phyloP scores from a whole-genome alignment of 495 filamentous ascomycete genomes.

The Hypoxylon subgilvum region DNA sequence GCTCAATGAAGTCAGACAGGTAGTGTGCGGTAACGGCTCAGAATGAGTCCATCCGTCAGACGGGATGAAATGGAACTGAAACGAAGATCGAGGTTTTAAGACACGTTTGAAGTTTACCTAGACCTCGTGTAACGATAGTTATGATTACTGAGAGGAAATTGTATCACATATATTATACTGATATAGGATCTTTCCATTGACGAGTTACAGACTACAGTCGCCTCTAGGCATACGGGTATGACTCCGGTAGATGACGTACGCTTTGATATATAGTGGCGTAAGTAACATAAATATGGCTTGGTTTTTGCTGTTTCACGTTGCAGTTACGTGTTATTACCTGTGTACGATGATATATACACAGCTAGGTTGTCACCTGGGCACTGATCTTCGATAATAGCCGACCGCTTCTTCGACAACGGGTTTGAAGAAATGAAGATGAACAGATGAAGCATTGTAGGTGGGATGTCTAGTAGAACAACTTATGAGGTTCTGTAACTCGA shows the following conservation, averaged over 20 bases:
- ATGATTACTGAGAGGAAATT: slow-evolving; percentile 5
- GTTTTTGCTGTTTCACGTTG: too few species aligned
- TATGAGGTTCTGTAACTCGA: too few species aligned
- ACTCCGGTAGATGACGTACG: slow-evolving; percentile 33
- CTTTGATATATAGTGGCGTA: slow-evolving; percentile 16
- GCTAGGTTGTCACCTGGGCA: background rate
- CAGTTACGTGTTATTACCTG: too few species aligned
- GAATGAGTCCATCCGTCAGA: background rate
- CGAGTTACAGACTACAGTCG: too few species aligned
- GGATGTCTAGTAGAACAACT: too few species aligned
- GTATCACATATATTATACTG: background rate
- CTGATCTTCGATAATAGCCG: slow-evolving; percentile 19
- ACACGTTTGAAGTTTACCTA: slow-evolving; percentile 1
- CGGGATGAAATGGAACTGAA: background rate
- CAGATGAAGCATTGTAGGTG: too few species aligned
- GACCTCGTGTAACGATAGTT: slow-evolving; percentile 15
- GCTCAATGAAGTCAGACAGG: background rate
- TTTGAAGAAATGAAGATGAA: slow-evolving; percentile 29
- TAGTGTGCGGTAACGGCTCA: background rate
- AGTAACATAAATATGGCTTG: too few species aligned
- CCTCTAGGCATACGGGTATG: background rate
- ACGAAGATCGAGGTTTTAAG: slow-evolving; percentile 4
- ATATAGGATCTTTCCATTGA: too few species aligned
- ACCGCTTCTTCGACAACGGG: slow-evolving; percentile 22
- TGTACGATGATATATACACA: too few species aligned